Evolutionary conservation across 352 stramenopile genomes (phyloP).

Genomic region (Peronospora destructor): DNA sequence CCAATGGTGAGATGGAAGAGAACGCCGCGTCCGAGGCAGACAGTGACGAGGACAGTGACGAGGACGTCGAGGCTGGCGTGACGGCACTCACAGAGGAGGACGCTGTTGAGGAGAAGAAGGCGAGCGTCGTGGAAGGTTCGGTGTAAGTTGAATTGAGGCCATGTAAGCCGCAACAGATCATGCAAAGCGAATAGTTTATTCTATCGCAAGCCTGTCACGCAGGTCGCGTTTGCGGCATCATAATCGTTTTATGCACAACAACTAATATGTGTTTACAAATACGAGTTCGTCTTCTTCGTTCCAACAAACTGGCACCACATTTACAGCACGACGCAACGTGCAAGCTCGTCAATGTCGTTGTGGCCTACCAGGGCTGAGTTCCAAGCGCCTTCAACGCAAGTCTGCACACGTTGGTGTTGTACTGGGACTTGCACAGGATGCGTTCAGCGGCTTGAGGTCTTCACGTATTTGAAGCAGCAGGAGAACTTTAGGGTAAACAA

Average conservation of each 20-base stretch:
- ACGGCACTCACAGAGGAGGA: slow-evolving; percentile 29
- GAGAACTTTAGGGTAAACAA: too few relatives aligned
- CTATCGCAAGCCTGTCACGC: slow-evolving; percentile 18
- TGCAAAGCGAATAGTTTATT: slow-evolving; percentile 22
- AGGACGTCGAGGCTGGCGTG: slow-evolving; percentile 27
- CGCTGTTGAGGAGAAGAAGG: slow-evolving; percentile 33
- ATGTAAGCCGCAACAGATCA: slow-evolving; percentile 8
- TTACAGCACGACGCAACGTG: too few relatives aligned
- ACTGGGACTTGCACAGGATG: too few relatives aligned
- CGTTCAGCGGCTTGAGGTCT: too few relatives aligned
- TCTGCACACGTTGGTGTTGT: too few relatives aligned
- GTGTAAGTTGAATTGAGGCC: slow-evolving; percentile 36
- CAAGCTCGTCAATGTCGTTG: too few relatives aligned
- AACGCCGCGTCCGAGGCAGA: slow-evolving; percentile 34
- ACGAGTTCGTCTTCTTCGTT: too few relatives aligned
- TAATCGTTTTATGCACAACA: slow-evolving; percentile 7
- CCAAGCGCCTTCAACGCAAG: too few relatives aligned
- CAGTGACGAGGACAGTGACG: slow-evolving; percentile 37
- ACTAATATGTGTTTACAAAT: too few relatives aligned
- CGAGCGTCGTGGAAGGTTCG: slow-evolving; percentile 50
- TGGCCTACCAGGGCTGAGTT: too few relatives aligned
- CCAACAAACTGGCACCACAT: too few relatives aligned
- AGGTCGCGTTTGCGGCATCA: slow-evolving; percentile 9
- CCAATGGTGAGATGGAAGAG: slow-evolving; percentile 31
- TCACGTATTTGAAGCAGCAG: too few relatives aligned